Evolutionary conservation across 805 yeast genomes (phyloP), one percentile per base, ranked within the genome.

Genomic region (Aciculoconidium aculeatum): DNA sequence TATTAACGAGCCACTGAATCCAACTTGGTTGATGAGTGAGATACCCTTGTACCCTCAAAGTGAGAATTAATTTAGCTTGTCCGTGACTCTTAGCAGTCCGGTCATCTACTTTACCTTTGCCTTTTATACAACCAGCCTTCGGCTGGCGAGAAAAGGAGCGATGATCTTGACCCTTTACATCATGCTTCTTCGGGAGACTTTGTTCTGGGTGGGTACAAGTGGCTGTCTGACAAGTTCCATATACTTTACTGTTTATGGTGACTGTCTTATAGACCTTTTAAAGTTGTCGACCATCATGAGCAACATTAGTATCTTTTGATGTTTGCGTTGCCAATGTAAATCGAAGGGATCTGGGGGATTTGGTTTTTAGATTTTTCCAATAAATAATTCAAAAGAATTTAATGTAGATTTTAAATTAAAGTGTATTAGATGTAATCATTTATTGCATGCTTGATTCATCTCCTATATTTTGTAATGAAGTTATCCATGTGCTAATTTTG

Each of bases 151-250:
- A 40, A 77, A 76, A 81, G 95, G 95, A 86, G 95, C 97, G 95
- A 90, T 88, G 97, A 90, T 90, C 97, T 90, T 86, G 77, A 80
- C 95, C 96, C 94, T 67, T 65, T 69, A 60, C 49, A 62, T 69
- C 75, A 82, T 66, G 77, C 92, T 81, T 77, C 72, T 74, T 78
- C 83, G 88, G 88, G 72, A 75, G 88, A 79, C 80, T 72, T 68
- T 28, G 66, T 48, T 49, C 58, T 40, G 92, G 96, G 95, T 84
- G 96, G 96, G 95, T 73, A 75, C 78, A 77, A 81, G 87, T 75
- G 97, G 97, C 95, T 81, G 95, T 90, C 98, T 90, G 98, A 90
- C 96, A 90, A 87, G 97, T 86, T 79, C 53, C 32, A 33, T 34
- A 15, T 25, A 18, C 27, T 16, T 19, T 5, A 13, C 25, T 36